Base-by-base conservation (phyloP, 192 early-diverging fungal species). In the Podila verticillata region DNA sequence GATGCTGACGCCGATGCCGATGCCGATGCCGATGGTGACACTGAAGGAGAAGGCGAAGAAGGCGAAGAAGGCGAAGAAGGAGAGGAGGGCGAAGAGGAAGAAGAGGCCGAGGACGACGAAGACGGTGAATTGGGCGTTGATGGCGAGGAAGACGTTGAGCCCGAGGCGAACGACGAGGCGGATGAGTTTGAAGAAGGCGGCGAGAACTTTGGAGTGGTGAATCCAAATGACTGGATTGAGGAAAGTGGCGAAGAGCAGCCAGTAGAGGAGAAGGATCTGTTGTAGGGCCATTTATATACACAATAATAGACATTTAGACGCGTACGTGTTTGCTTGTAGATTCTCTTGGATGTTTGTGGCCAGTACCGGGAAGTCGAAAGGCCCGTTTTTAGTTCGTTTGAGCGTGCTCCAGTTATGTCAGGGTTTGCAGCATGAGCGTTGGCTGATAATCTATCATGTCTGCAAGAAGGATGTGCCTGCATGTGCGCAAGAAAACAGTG, bases 231-330 rank as follows among this genome's bases (percentile, higher is more conserved):
- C 24, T 35, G 44, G 48, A 29, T 26, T 9, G 63, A 24, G 17
- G 63, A 63, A 34, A 1, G 5, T 17, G 59, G 59, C 9, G 59
- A 61, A 20, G 28, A 61, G 30, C 30, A 49, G 22, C 13, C 10
- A 19, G 31, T 61, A 2, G 59, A 70, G 24, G 61, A 70, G 17
- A 59, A 48, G 48, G 68, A 70, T 49, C 31, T 70, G 30, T 19
- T 70, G 67, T 69, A 61, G 30, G 36, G 39, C 39, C 39, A 44
- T 44, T 13, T 44, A 44, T 3, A 44, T 1, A 4, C 39, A 13
- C 4, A 39, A 8, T 39, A 44, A 15, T 44, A 44, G 39, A 44
- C 39, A 44, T 15, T 44, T 44, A 44, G 13, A 44, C 39, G 17
- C 36, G 36, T 39, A 39, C 13, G 10, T 39, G 0, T 12, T 39